Conservation (phyloP, 1,284 basidiomycete genomes). For the Thelephora terrestris region DNA sequence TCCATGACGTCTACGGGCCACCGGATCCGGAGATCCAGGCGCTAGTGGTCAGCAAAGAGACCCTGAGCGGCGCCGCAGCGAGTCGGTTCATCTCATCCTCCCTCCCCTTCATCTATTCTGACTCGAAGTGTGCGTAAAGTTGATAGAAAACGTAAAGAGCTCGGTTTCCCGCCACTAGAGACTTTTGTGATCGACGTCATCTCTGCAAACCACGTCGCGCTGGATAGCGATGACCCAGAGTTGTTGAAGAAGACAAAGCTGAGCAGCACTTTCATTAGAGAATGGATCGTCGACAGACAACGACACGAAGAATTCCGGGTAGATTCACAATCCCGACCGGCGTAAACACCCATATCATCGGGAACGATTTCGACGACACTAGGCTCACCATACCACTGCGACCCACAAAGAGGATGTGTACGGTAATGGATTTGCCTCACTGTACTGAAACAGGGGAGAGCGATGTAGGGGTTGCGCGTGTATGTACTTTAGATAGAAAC, state of each 20-base stretch:
- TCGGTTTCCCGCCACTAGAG: constrained; percentile 48
- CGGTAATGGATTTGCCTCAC: too few relatives aligned
- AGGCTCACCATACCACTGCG: too few relatives aligned
- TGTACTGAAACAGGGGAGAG: too few relatives aligned
- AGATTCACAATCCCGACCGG: neutral
- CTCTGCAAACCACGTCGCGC: constrained; percentile 43
- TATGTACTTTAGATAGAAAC: too few relatives aligned
- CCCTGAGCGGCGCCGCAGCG: constrained; percentile 60
- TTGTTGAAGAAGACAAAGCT: constrained; percentile 71
- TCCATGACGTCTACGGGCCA: constrained; percentile 81
- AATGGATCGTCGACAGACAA: constrained; percentile 58
- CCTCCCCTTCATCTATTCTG: neutral
- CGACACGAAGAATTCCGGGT: neutral
- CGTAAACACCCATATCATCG: too few relatives aligned
- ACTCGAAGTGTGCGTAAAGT: constrained; percentile 33
- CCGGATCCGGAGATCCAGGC: constrained; percentile 85
- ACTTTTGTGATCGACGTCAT: constrained; percentile 84
- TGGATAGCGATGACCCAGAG: constrained; percentile 55
- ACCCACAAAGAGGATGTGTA: too few relatives aligned
- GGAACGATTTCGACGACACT: too few relatives aligned
- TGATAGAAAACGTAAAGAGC: constrained; percentile 43
- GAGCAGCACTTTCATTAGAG: constrained; percentile 83
- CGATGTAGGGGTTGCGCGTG: too few relatives aligned
- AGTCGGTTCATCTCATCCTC: constrained; percentile 32
- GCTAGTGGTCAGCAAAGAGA: constrained; percentile 83